phyloP scores from a whole-genome alignment of 305 asterid species.

The Fraxinus sp. region DNA sequence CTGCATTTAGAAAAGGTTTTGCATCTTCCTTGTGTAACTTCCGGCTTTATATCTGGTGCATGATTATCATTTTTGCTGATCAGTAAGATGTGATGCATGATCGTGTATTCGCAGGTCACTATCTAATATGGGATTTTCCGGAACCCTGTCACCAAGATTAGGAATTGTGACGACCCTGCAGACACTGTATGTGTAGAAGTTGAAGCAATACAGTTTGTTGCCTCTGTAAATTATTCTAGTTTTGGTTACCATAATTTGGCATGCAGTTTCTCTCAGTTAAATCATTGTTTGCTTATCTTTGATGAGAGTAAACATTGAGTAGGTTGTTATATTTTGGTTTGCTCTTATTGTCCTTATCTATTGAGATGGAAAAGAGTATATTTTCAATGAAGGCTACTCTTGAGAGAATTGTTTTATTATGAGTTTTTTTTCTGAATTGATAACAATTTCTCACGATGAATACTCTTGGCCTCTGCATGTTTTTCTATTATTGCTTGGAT shows the following conservation, averaged over 20 bases:
- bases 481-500: background rate
- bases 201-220: slow-evolving; percentile 19
- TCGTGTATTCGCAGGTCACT: slow-evolving; percentile 53
- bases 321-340: background rate
- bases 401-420: background rate
- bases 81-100: background rate
- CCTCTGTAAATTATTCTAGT: slow-evolving; percentile 18
- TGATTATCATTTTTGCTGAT: background rate
- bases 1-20: background rate
- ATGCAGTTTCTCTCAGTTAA: slow-evolving; percentile 9
- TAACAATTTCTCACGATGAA: background rate
- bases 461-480: background rate
- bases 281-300: background rate
- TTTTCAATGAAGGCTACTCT: background rate
- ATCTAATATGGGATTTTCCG: slow-evolving; percentile 86
- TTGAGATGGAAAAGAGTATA: background rate
- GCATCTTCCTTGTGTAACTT: background rate
- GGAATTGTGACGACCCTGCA: slow-evolving; percentile 58
- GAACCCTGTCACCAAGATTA: slow-evolving; percentile 69
- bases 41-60: background rate
- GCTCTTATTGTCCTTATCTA: background rate
- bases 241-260: background rate
- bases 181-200: slow-evolving; percentile 62
- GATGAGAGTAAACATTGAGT: background rate
- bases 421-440: background rate